These are phyloP conservation scores for Ogataea paraovalis DNA, from an alignment of 805 yeast genomes.

Conservation along the genomic window DNA sequence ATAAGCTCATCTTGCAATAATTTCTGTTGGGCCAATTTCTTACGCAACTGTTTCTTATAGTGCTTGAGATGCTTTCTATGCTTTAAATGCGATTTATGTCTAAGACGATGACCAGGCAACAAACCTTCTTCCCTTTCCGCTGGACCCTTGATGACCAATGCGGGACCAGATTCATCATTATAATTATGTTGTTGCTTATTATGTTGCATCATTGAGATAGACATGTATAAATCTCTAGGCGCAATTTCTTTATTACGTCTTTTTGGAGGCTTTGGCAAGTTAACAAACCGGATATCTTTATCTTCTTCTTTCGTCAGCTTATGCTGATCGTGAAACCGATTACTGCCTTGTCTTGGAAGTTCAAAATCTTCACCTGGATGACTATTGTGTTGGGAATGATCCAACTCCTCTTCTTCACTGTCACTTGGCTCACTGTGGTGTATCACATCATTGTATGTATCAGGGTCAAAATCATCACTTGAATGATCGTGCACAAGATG, in stretches of 20 bases:
- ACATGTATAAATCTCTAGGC: conserved; percentile 80
- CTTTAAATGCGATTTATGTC: conserved; percentile 16
- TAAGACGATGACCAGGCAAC: conserved; percentile 20
- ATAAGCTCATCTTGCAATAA: conserved; percentile 7
- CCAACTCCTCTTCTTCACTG: conserved; percentile 21
- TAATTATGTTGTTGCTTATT: conserved; percentile 32
- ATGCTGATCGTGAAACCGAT: conserved; percentile 37
- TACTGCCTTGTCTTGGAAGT: conserved; percentile 1
- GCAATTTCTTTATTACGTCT: conserved; percentile 45
- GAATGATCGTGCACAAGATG: conserved; percentile 1
- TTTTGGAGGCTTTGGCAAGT: conserved; percentile 52
- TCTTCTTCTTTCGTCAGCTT: conserved; percentile 1
- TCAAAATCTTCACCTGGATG: not conserved
- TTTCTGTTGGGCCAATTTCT: conserved; percentile 9
- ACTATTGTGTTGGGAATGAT: conserved; percentile 4
- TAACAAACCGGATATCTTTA: conserved; percentile 53
- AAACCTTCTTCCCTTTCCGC: conserved; percentile 58
- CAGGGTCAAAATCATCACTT: conserved; percentile 4
- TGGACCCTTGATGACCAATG: conserved; percentile 74
- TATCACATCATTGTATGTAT: conserved; percentile 15
- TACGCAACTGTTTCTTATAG: conserved; percentile 16
- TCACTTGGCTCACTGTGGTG: conserved; percentile 45
- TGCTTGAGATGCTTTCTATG: conserved; percentile 17
- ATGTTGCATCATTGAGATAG: conserved; percentile 74
- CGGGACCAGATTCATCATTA: conserved; percentile 66